Evolutionary conservation across 1,139 yeast species (phyloP), one percentile per base, ranked within the genome.

Genomic region (Candida freyschussii): DNA sequence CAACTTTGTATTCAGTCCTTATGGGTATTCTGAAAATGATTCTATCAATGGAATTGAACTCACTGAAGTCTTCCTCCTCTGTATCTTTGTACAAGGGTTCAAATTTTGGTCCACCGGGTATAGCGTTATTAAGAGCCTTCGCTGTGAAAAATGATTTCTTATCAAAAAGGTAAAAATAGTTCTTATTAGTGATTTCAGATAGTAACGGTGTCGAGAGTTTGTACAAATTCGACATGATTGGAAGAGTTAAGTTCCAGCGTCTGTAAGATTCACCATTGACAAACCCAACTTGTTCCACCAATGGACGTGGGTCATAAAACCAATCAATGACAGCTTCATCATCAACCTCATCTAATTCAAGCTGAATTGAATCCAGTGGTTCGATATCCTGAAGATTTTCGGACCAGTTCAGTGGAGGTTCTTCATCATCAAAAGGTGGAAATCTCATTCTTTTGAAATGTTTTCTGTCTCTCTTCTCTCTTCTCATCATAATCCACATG

Each of bases 341-440:
- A 39, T 77, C 84, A 8, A 63, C 64, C 12, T 69, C 72, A 44
- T 80, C 79, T 12, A 82, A 58, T 17, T 80, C 83, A 43, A 82
- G 53, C 41, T 68, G 74, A 19, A 89, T 74, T 0, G 91, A 69
- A 21, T 81, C 89, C 6, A 74, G 67, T 0, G 89, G 82, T 30
- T 81, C 91, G 1, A 77, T 59, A 19, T 76, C 81, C 40, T 84
- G 83, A 14, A 87, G 63, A 48, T 84, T 82, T 40, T 86, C 94
- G 16, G 77, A 53, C 80, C 87, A 91, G 41, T 81, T 77, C 26
- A 89, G 57, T 1, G 95, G 94, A 0, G 96, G 96, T 55, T 89
- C 97, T 55, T 93, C 98, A 53, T 93, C 99, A 58, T 93, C 98
- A 61, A 91, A 87, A 0, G 95, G 91, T 1, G 99, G 99, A 47